phyloP scores from a whole-genome alignment of 805 yeast genomes.

The Teunomyces barrocoloradensis region DNA sequence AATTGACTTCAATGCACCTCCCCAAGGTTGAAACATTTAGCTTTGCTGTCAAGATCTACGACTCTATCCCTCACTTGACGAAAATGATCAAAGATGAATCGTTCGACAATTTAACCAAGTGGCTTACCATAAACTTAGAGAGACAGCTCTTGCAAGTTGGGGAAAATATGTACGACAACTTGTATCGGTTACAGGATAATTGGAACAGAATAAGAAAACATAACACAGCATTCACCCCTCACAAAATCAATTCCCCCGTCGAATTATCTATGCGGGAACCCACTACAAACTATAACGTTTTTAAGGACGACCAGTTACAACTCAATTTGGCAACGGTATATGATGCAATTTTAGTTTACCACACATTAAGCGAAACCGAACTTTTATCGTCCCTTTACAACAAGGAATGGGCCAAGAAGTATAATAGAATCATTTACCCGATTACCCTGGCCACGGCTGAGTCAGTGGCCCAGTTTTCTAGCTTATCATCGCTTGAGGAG shows the following conservation, averaged over 20 bases:
- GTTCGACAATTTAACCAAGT: slow-evolving; percentile 59
- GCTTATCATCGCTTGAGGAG: slow-evolving; percentile 42
- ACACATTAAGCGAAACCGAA: slow-evolving; percentile 65
- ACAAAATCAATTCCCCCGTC: slow-evolving; percentile 80
- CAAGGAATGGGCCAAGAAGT: slow-evolving; percentile 68
- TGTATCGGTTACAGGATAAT: slow-evolving; percentile 52
- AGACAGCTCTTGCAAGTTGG: slow-evolving; percentile 61
- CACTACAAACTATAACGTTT: slow-evolving; percentile 45
- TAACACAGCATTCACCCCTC: slow-evolving; percentile 45
- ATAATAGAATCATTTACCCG: slow-evolving; percentile 69
- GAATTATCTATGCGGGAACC: slow-evolving; percentile 74
- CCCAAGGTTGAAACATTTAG: slow-evolving; percentile 72
- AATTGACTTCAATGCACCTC: slow-evolving; percentile 63
- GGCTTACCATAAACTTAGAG: slow-evolving; percentile 61
- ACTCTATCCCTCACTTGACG: slow-evolving; percentile 74
- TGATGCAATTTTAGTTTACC: slow-evolving; percentile 80
- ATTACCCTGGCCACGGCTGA: slow-evolving; percentile 38
- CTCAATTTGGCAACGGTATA: slow-evolving; percentile 71
- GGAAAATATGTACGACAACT: slow-evolving; percentile 50
- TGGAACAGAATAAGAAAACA: slow-evolving; percentile 54
- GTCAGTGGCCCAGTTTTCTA: slow-evolving; percentile 25
- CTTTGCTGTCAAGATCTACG: slow-evolving; percentile 69
- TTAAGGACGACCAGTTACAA: slow-evolving; percentile 37
- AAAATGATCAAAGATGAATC: slow-evolving; percentile 73
- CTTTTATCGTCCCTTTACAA: slow-evolving; percentile 60